Evolutionary conservation across 169 alveolate genomes (phyloP).

Genomic region (Eimeria mitis): DNA sequence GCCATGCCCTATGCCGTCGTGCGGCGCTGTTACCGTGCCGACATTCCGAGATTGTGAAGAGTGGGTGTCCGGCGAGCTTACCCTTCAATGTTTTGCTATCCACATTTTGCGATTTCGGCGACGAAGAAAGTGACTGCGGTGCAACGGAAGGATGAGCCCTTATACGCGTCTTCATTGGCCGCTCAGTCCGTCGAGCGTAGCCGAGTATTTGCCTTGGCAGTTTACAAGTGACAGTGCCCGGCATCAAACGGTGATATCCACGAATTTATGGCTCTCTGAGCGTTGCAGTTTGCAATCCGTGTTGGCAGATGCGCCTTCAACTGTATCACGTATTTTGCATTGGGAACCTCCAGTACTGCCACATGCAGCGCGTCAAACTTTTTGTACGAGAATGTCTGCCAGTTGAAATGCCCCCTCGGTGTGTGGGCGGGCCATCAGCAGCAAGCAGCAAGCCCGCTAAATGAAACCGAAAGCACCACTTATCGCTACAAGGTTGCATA

Average conservation of each 20-base stretch:
- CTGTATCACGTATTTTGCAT: neutral
- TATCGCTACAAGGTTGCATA: neutral
- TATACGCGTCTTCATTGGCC: neutral
- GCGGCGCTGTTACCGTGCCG: neutral
- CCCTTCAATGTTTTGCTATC: neutral
- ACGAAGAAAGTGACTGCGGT: neutral
- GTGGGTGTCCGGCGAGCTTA: neutral
- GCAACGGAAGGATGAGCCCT: neutral
- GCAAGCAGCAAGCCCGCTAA: neutral
- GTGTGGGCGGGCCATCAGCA: constrained; percentile 1
- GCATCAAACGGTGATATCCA: neutral
- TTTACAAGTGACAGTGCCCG: neutral
- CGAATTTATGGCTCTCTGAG: neutral
- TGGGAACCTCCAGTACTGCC: neutral
- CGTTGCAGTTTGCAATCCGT: neutral
- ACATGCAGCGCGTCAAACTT: neutral
- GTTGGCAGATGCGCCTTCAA: neutral
- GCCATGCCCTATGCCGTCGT: neutral
- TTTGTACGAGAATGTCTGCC: neutral
- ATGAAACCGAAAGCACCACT: neutral
- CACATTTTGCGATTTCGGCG: neutral
- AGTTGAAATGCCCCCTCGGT: neutral
- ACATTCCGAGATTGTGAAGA: neutral
- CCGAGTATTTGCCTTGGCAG: neutral
- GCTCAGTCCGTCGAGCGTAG: neutral